phyloP scores from a whole-genome alignment of 202 grass and related monocot genomes.

The Setaria italica region DNA sequence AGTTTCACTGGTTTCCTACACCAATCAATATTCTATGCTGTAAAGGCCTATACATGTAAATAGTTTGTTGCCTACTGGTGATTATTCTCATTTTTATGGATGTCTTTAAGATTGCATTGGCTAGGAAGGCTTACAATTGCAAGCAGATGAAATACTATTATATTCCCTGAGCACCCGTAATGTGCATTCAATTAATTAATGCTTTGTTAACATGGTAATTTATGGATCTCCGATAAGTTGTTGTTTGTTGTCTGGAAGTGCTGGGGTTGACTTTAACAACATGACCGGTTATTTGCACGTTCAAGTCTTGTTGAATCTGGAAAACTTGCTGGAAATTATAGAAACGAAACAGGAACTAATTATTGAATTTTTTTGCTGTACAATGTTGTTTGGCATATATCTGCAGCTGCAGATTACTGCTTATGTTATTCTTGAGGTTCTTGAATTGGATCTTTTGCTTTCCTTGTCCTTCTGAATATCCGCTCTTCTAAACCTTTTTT shows the following conservation, averaged over 20 bases:
- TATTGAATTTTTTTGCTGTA: constrained; percentile 24
- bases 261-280: background rate
- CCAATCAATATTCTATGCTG: background rate
- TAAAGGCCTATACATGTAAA: background rate
- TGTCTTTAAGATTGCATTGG: background rate
- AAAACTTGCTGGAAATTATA: constrained; percentile 29
- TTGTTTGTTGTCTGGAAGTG: constrained; percentile 7
- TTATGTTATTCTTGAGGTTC: background rate
- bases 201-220: background rate
- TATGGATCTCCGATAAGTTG: background rate
- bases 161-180: background rate
- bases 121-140: constrained; percentile 1
- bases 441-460: constrained; percentile 9
- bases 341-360: constrained; percentile 38
- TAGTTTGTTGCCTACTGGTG: constrained; percentile 13
- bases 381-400: background rate
- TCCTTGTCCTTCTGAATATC: background rate
- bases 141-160: background rate
- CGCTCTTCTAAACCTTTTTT: background rate
- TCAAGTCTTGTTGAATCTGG: background rate
- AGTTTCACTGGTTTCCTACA: constrained; percentile 16
- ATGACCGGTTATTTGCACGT: background rate
- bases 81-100: background rate
- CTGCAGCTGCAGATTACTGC: constrained; percentile 15
- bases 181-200: constrained; percentile 8